Base-by-base conservation (phyloP, 2,329 filamentous ascomycete species). In the Paracorniculantispora psalliotae region DNA sequence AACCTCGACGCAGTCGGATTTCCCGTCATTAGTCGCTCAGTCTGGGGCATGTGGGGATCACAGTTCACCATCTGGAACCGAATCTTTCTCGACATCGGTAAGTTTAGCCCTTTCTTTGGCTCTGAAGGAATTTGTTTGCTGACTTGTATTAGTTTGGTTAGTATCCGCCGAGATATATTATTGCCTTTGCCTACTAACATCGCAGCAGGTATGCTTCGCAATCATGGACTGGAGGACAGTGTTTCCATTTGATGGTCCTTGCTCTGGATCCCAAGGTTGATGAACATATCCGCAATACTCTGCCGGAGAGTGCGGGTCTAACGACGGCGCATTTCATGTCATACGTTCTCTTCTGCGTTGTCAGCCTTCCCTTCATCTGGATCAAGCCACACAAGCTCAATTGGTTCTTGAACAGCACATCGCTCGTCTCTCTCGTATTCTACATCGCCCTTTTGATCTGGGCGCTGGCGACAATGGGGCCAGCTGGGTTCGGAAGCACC, bases 191-290 rank as follows among this genome's bases (percentile, higher is more conserved):
- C 9, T 17, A 35, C 28, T 47, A 43, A 54, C 39, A 25, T 59
- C 23, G 54, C 43, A 21, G 2, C 26, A 73, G 72, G 73, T 75
- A 76, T 55, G 75, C 71, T 17, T 77, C 79, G 59, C 76, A 78
- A 54, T 72, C 76, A 4, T 79, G 76, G 74, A 73, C 78, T 43
- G 77, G 77, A 13, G 77, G 77, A 2, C 69, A 77, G 64, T 79
- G 76, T 51, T 62, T 78, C 57, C 77, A 79, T 53, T 69, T 79
- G 47, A 76, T 76, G 53, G 68, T 80, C 5, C 72, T 75, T 12
- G 76, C 78, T 1, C 75, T 77, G 66, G 75, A 76, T 63, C 77
- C 77, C 12, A 68, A 69, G 8, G 68, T 78, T 35, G 76, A 78
- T 57, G 51, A 69, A 0, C 74, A 74, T 61, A 72, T 80, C 46